These are phyloP conservation scores for Cornus controversa DNA, from an alignment of 148 eudicot species.

Conservation along the genomic window DNA sequence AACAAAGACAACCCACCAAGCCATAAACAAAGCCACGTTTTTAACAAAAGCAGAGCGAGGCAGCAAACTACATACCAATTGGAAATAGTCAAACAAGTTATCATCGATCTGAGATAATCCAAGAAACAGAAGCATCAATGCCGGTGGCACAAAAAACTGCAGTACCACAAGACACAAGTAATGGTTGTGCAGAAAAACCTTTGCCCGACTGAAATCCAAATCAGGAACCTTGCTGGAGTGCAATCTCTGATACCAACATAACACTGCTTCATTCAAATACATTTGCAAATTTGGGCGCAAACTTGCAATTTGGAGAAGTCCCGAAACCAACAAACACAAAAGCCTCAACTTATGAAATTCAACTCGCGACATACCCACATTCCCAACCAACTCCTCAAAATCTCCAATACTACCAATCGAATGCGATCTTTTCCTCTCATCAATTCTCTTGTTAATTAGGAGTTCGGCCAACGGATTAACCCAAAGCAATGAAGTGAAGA, in stretches of 20 bases:
- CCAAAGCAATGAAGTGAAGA: slow-evolving; percentile 84
- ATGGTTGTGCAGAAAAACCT: slow-evolving; percentile 92
- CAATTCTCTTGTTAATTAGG: slow-evolving; percentile 38
- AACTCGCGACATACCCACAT: slow-evolving; percentile 59
- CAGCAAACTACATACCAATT: slow-evolving; percentile 35
- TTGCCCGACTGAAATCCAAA: slow-evolving; percentile 87
- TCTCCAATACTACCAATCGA: slow-evolving; percentile 13
- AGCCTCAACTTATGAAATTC: slow-evolving; percentile 61
- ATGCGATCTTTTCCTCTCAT: slow-evolving; percentile 16
- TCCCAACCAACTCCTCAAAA: slow-evolving; percentile 45
- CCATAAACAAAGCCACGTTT: slow-evolving; percentile 68
- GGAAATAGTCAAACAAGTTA: slow-evolving; percentile 41
- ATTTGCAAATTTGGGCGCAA: slow-evolving; percentile 77
- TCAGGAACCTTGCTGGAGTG: slow-evolving; percentile 92
- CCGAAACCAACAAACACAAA: slow-evolving; percentile 56
- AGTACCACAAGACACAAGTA: slow-evolving; percentile 64
- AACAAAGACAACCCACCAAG: slow-evolving; percentile 86
- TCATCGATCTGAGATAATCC: slow-evolving; percentile 69
- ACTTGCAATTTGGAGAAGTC: slow-evolving; percentile 53
- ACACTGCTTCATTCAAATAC: slow-evolving; percentile 83
- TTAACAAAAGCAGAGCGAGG: slow-evolving; percentile 58
- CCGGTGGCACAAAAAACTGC: slow-evolving; percentile 72
- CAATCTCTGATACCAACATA: slow-evolving; percentile 92
- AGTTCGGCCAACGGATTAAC: slow-evolving; percentile 66
- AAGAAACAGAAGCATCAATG: slow-evolving; percentile 61